phyloP scores from a whole-genome alignment of 148 eudicot genomes.

The Polygonum aviculare region DNA sequence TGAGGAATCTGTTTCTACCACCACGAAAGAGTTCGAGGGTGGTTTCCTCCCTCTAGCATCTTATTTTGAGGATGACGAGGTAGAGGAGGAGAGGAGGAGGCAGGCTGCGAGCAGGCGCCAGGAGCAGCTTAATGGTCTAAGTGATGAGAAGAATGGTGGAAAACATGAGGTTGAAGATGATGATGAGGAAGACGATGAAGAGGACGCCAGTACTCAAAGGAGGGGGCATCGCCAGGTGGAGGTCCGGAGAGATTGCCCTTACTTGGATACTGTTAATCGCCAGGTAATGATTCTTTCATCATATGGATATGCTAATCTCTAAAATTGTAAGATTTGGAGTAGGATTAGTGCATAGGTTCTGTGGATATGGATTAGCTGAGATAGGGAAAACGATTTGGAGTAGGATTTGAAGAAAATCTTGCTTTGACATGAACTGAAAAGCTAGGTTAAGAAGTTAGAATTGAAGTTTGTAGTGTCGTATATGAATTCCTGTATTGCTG shows the following conservation, averaged over 20 bases:
- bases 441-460: not conserved
- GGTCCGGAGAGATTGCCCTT: slow-evolving; percentile 78
- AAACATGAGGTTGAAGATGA: slow-evolving; percentile 15
- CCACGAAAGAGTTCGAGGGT: slow-evolving; percentile 46
- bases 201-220: slow-evolving; percentile 26
- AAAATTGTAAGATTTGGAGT: not conserved
- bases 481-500: not conserved
- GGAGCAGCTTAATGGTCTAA: slow-evolving; percentile 12
- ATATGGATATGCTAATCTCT: not conserved
- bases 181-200: slow-evolving; percentile 29
- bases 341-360: not conserved
- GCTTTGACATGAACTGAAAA: not conserved
- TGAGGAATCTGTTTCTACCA: slow-evolving; percentile 23
- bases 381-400: not conserved
- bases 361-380: not conserved
- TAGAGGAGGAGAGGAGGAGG: slow-evolving; percentile 39
- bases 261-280: slow-evolving; percentile 92
- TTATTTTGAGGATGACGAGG: slow-evolving; percentile 66
- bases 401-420: not conserved
- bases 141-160: slow-evolving; percentile 14
- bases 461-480: not conserved
- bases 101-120: slow-evolving; percentile 15
- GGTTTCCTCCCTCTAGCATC: slow-evolving; percentile 69
- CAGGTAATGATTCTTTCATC: slow-evolving; percentile 40
- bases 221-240: slow-evolving; percentile 39